A percentile compares a stretch with the other conserved stretches of the same genome.
phyloP scores from a whole-genome alignment of 495 filamentous ascomycete genomes.

The Emericellopsis terricola region DNA sequence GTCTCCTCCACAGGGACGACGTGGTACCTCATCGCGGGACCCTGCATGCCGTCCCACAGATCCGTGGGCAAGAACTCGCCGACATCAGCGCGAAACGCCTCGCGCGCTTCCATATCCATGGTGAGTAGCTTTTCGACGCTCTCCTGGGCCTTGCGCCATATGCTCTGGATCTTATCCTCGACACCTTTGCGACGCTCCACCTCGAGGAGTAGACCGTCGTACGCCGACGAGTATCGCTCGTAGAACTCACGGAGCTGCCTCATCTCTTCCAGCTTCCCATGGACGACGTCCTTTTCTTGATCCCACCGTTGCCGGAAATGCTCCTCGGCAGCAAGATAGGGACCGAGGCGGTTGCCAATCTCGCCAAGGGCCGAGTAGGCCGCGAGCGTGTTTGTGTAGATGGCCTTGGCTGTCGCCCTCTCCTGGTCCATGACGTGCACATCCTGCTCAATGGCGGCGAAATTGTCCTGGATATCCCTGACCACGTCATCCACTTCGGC shows the following conservation, averaged over 20 bases:
- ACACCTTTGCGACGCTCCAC: conserved; percentile 51
- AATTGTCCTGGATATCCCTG: conserved; percentile 57
- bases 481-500: conserved; percentile 81
- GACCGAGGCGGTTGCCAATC: conserved; percentile 43
- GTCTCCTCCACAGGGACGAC: conserved; percentile 13
- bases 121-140: conserved; percentile 61
- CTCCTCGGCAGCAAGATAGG: conserved; percentile 48
- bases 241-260: conserved; percentile 59
- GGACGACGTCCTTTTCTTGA: conserved; percentile 50
- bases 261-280: conserved; percentile 50
- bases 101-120: conserved; percentile 53
- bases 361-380: conserved; percentile 50
- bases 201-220: conserved; percentile 70
- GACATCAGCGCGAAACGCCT: conserved; percentile 62
- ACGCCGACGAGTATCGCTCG: conserved; percentile 65
- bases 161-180: conserved; percentile 51
- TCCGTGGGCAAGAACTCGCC: conserved; percentile 78
- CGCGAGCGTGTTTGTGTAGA: conserved; percentile 27
- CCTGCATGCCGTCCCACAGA: conserved; percentile 60
- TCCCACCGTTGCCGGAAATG: conserved; percentile 62
- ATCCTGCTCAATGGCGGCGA: conserved; percentile 56
- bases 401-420: conserved; percentile 30
- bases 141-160: conserved; percentile 55
- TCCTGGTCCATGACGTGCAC: conserved; percentile 41
- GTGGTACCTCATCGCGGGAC: conserved; percentile 21